These are phyloP conservation scores for Yamadazyma spencermartinsiae DNA, from an alignment of 1,139 yeast genomes.

Conservation along the genomic window DNA sequence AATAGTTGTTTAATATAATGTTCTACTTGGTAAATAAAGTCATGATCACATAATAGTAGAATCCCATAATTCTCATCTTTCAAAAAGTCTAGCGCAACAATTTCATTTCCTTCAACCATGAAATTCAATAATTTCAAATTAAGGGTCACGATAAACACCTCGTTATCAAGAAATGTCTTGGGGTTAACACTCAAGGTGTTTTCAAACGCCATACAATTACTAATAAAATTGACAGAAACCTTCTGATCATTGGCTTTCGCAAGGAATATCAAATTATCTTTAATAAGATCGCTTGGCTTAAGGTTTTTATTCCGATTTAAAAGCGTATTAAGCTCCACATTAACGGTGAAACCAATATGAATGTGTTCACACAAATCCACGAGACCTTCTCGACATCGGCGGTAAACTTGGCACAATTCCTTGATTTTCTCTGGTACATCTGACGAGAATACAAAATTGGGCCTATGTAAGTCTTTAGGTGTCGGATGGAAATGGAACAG, in stretches of 20 bases:
- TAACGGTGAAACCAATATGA: constrained; percentile 25
- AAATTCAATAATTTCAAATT: constrained; percentile 26
- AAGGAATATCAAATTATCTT: constrained; percentile 35
- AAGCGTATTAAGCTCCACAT: constrained; percentile 39
- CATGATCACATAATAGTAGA: constrained; percentile 29
- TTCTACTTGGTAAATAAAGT: constrained; percentile 29
- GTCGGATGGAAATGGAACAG: constrained; percentile 17
- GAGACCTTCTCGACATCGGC: not conserved
- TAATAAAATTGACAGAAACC: constrained; percentile 7
- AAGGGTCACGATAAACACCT: constrained; percentile 37
- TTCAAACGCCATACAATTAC: constrained; percentile 10
- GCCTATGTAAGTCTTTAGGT: constrained; percentile 31
- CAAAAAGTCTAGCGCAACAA: constrained; percentile 26
- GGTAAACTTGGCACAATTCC: constrained; percentile 7
- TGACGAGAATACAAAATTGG: constrained; percentile 43
- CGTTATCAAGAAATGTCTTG: constrained; percentile 18
- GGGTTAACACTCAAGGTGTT: constrained; percentile 11
- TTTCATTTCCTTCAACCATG: constrained; percentile 14
- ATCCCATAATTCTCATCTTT: constrained; percentile 36
- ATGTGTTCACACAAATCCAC: constrained; percentile 8
- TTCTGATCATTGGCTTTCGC: constrained; percentile 24
- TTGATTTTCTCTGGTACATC: constrained; percentile 30
- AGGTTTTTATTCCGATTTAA: constrained; percentile 30
- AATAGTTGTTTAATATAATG: constrained; percentile 23
- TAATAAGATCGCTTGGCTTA: constrained; percentile 34